These are phyloP conservation scores for Acanthamoeba castellanii DNA, from an alignment of 208 protist genomes.

Conservation along the genomic window DNA sequence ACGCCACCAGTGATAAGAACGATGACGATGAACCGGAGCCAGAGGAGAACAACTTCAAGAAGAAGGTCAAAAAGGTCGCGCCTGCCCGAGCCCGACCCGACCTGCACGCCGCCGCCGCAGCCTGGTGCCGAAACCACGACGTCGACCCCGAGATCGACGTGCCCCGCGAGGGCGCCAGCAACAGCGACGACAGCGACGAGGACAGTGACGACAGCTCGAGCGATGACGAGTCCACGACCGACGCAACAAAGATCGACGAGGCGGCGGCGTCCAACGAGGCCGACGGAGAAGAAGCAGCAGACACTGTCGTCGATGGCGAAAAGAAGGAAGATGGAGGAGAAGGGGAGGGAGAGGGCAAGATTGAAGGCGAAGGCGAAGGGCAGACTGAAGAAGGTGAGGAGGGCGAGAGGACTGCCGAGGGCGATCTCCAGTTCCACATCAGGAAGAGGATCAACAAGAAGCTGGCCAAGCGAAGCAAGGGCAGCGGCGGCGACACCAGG, in stretches of 20 bases:
- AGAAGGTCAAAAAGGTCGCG: neutral
- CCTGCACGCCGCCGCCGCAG: neutral
- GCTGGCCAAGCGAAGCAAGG: neutral
- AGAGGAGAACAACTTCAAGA: slow-evolving; percentile 5
- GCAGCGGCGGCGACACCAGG: neutral
- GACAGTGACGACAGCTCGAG: slow-evolving; percentile 2
- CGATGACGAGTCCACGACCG: neutral
- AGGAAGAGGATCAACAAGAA: slow-evolving; percentile 49
- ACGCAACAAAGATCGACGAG: neutral
- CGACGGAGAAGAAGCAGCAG: slow-evolving; percentile 28
- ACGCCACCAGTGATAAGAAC: slow-evolving; percentile 64
- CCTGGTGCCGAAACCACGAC: neutral
- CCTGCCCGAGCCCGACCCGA: neutral
- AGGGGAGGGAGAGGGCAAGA: slow-evolving; percentile 1
- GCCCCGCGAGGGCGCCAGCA: neutral
- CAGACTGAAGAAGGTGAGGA: neutral
- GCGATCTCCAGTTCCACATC: slow-evolving; percentile 10
- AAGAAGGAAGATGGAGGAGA: slow-evolving; percentile 77
- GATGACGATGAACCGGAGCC: slow-evolving; percentile 30
- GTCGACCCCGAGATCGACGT: neutral
- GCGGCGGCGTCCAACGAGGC: neutral
- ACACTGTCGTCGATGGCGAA: slow-evolving; percentile 44
- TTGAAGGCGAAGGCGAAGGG: neutral
- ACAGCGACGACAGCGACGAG: slow-evolving; percentile 50
- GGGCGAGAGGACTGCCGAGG: neutral